Evolutionary conservation across 2,329 filamentous ascomycete species (phyloP).

Genomic region (Arachnomyces sp.): DNA sequence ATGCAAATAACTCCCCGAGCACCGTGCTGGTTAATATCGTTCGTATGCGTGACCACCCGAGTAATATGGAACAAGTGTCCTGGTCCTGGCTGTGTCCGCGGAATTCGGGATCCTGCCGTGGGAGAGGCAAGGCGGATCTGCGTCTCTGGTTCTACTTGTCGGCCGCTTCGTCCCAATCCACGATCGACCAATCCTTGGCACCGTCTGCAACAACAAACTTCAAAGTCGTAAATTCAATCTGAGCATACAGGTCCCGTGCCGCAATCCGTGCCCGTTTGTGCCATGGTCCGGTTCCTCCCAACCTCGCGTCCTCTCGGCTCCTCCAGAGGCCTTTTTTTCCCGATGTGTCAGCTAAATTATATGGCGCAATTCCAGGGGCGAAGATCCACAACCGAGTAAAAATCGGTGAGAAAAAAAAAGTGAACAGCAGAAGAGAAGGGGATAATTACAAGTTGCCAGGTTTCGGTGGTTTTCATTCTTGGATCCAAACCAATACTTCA

Average conservation of each 20-base stretch:
- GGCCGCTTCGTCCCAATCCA: constrained; percentile 44
- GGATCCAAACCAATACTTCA: constrained; percentile 90
- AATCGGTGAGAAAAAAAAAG: constrained; percentile 9
- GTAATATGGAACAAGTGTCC: too few relatives aligned
- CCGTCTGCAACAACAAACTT: constrained; percentile 59
- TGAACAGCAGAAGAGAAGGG: neutral
- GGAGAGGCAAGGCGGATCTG: too few relatives aligned
- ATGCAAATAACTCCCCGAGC: too few relatives aligned
- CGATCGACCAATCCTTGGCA: constrained; percentile 55
- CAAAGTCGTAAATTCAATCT: constrained; percentile 59
- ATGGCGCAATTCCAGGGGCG: neutral
- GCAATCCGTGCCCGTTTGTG: constrained; percentile 46
- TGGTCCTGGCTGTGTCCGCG: too few relatives aligned
- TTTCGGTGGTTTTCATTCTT: constrained; percentile 64
- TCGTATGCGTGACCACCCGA: too few relatives aligned
- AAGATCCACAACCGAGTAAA: neutral
- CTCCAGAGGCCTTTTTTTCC: constrained; percentile 57
- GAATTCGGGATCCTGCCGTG: too few relatives aligned
- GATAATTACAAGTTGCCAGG: constrained; percentile 61
- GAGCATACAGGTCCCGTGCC: constrained; percentile 45
- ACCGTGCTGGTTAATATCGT: too few relatives aligned
- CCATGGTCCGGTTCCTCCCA: constrained; percentile 50
- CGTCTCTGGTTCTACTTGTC: too few relatives aligned
- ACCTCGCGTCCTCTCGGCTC: constrained; percentile 51
- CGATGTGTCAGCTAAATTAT: constrained; percentile 7